phyloP scores from a whole-genome alignment of 495 filamentous ascomycete genomes.

The Hamigera avellanea region DNA sequence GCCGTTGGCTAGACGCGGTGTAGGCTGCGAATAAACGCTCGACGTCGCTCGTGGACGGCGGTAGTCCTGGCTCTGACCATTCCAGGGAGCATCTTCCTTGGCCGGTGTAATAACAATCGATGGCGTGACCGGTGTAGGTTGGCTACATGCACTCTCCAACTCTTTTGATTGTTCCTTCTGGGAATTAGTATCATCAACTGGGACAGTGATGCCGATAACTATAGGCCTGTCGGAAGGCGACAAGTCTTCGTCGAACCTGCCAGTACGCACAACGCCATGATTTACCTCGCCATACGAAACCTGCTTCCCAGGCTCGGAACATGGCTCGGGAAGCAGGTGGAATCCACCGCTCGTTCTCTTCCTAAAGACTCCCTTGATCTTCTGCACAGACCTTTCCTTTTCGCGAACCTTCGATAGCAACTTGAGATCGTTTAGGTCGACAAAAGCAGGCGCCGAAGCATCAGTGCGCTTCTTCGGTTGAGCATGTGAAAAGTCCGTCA shows the following conservation, averaged over 20 bases:
- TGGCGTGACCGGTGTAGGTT: conserved; percentile 35
- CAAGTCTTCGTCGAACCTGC: conserved; percentile 36
- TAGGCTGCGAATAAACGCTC: conserved; percentile 58
- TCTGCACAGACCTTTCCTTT: conserved; percentile 21
- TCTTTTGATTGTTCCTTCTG: conserved; percentile 17
- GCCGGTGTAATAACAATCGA: conserved; percentile 59
- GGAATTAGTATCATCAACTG: conserved; percentile 40
- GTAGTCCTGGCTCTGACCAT: conserved; percentile 14
- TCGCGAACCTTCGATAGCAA: conserved; percentile 23
- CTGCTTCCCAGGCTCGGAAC: conserved; percentile 1
- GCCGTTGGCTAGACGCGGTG: conserved; percentile 19
- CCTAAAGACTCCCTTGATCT: conserved; percentile 13
- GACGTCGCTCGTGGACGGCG: conserved; percentile 37
- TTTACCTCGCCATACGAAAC: conserved; percentile 5
- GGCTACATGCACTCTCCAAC: conserved; percentile 17
- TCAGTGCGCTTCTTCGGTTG: conserved; percentile 6
- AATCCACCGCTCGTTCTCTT: conserved; percentile 12
- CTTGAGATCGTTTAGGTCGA: conserved; percentile 32
- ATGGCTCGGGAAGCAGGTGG: conserved; percentile 11
- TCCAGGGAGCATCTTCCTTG: conserved; percentile 50
- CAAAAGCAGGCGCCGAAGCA: conserved; percentile 12
- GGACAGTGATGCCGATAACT: conserved; percentile 66
- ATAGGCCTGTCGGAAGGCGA: conserved; percentile 69
- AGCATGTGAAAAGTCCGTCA: conserved; percentile 39
- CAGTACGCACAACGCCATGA: not conserved